Evolutionary conservation across 2,329 filamentous ascomycete species (phyloP), one percentile per base, ranked within the genome.

Genomic region (Phoma sp.): DNA sequence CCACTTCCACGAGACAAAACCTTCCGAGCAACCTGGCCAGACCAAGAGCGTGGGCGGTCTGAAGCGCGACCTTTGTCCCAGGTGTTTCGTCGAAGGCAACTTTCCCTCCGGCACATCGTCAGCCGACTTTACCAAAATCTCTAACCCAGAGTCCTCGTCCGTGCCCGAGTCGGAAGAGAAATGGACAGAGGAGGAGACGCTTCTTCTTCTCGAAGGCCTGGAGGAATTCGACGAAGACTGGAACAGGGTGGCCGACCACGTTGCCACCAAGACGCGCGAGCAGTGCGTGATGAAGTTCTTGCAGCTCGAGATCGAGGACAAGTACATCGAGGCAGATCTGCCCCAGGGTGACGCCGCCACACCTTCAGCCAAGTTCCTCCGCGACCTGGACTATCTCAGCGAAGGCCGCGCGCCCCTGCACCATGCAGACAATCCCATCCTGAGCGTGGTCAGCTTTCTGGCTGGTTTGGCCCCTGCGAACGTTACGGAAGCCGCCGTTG

Each of bases 271-370:
- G 57, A 96, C 92, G 1, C 85, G 92, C 48, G 96, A 99, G 75
- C 94, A 99, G 78, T 99, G 95, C 74, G 94, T 98, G 15, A 84
- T 98, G 67, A 95, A 97, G 74, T 99, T 99, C 80, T 77, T 99
- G 61, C 92, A 97, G 72, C 82, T 99, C 32, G 94, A 97, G 65
- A 99, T 99, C 59, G 95, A 98, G 75, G 94, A 97, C 79, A 96
- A 96, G 74, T 99, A 97, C 71, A 81, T 97, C 9, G 93, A 98
- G 68, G 87, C 91, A 7, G 88, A 94, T 68, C 84, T 86, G 7
- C 80, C 90, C 51, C 63, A 69, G 36, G 56, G 63, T 29, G 66
- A 69, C 27, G 57, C 66, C 4, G 64, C 57, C 81, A 85, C 51
- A 80, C 89, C 70, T 3, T 70, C 71, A 27, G 64, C 53, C 41